These are phyloP conservation scores for Murraya paniculata DNA, from an alignment of 345 rosid genomes.

Conservation along the genomic window DNA sequence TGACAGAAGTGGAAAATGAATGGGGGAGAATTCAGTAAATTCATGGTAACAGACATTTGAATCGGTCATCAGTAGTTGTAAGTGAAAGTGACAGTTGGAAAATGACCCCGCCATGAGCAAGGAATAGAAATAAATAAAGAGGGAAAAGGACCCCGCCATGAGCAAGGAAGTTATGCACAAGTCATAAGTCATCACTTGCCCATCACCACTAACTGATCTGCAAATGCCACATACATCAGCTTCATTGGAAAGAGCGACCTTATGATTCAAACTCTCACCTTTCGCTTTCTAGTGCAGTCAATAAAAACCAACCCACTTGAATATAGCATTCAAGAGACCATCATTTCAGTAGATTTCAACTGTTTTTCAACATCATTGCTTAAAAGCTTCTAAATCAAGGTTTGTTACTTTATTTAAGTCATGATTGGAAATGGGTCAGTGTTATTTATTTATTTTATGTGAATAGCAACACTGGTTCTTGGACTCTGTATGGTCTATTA, in stretches of 20 bases:
- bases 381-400: background rate
- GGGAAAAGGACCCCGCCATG: constrained; percentile 3
- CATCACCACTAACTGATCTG: constrained; percentile 6
- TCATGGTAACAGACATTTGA: constrained; percentile 18
- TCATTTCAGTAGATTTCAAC: background rate
- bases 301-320: background rate
- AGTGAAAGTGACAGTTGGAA: constrained; percentile 33
- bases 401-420: background rate
- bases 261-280: background rate
- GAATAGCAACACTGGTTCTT: background rate
- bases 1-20: too few relatives aligned
- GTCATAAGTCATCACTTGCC: constrained; percentile 6
- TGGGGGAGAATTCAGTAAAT: constrained; percentile 3
- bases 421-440: background rate
- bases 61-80: constrained; percentile 25
- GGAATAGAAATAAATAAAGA: constrained; percentile 1
- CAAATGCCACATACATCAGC: background rate
- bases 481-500: background rate
- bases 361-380: background rate
- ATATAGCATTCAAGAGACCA: background rate
- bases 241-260: background rate
- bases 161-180: background rate
- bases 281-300: background rate
- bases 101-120: background rate
- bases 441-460: background rate